phyloP scores from a whole-genome alignment of 768 basidiomycete species.

The Naganishia onofrii region DNA sequence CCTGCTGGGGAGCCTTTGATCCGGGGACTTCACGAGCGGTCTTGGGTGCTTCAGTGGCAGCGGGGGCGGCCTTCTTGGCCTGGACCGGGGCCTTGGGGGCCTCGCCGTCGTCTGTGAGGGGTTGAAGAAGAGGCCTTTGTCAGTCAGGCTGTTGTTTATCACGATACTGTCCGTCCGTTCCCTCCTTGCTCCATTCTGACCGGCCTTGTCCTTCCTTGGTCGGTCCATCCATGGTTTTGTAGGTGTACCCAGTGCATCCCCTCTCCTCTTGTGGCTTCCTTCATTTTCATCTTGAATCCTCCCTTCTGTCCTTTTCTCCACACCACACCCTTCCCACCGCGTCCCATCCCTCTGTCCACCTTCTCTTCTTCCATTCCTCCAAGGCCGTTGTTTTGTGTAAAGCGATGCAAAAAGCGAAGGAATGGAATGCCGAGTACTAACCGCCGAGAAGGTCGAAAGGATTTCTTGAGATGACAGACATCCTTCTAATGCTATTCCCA shows the following conservation, averaged over 20 bases:
- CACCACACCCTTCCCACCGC: too few relatives aligned
- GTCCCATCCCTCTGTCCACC: neutral
- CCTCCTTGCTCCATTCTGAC: too few relatives aligned
- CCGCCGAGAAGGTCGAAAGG: slow-evolving; percentile 36
- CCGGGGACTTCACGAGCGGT: slow-evolving; percentile 47
- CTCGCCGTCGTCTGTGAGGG: slow-evolving; percentile 14
- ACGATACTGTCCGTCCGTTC: neutral
- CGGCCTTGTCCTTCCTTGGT: neutral
- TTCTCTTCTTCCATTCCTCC: neutral
- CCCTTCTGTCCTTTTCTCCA: too few relatives aligned
- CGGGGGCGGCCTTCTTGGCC: slow-evolving; percentile 26
- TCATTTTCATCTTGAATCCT: too few relatives aligned
- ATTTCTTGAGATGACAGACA: slow-evolving; percentile 34
- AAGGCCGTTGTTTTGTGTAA: neutral
- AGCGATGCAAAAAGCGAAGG: neutral
- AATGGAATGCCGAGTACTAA: slow-evolving; percentile 17
- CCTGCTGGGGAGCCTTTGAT: slow-evolving; percentile 33
- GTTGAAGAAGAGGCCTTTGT: neutral
- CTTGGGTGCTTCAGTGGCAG: slow-evolving; percentile 33
- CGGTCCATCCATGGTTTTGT: too few relatives aligned
- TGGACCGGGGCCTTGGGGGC: slow-evolving; percentile 34
- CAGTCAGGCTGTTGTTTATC: neutral
- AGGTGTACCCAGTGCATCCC: too few relatives aligned
- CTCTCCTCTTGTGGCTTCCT: too few relatives aligned
- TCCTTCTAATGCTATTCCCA: slow-evolving; percentile 21